These are phyloP conservation scores for Trichophyton verrucosum DNA, from an alignment of 2,329 filamentous ascomycete genomes.

Conservation along the genomic window DNA sequence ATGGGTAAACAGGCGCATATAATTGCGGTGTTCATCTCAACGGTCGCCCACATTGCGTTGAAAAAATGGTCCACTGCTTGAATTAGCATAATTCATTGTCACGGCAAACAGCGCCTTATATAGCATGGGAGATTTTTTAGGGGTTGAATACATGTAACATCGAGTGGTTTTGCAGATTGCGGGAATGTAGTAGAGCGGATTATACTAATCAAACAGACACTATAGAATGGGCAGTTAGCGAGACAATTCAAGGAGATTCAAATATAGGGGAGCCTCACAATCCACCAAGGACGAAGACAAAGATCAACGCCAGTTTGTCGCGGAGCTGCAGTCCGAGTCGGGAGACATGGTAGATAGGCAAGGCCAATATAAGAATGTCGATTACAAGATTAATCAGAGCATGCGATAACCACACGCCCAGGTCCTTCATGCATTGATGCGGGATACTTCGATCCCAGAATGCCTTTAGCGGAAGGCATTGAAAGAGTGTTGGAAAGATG, in stretches of 20 bases:
- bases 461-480: constrained; percentile 9
- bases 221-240: constrained; percentile 9
- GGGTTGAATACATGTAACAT: constrained; percentile 10
- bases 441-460: constrained; percentile 11
- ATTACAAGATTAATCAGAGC: constrained; percentile 11
- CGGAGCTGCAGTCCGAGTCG: constrained; percentile 7
- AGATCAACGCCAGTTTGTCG: constrained; percentile 11
- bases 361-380: constrained; percentile 9
- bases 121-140: neutral
- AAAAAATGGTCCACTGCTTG: neutral
- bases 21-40: constrained; percentile 27
- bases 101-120: neutral
- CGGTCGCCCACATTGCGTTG: constrained; percentile 20
- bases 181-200: constrained; percentile 22
- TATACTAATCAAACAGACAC: constrained; percentile 32
- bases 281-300: constrained; percentile 11
- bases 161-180: neutral
- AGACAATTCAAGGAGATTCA: neutral
- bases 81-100: neutral
- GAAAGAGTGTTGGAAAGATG: constrained; percentile 9
- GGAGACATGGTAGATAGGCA: constrained; percentile 9
- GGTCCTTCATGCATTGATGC: constrained; percentile 8
- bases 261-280: constrained; percentile 7
- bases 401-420: constrained; percentile 6
- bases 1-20: constrained; percentile 27